Percentiles rank a stretch among this genome's conserved stretches.
Conservation (phyloP, 139 green algal genomes). For the Yamagishiella unicocca region DNA sequence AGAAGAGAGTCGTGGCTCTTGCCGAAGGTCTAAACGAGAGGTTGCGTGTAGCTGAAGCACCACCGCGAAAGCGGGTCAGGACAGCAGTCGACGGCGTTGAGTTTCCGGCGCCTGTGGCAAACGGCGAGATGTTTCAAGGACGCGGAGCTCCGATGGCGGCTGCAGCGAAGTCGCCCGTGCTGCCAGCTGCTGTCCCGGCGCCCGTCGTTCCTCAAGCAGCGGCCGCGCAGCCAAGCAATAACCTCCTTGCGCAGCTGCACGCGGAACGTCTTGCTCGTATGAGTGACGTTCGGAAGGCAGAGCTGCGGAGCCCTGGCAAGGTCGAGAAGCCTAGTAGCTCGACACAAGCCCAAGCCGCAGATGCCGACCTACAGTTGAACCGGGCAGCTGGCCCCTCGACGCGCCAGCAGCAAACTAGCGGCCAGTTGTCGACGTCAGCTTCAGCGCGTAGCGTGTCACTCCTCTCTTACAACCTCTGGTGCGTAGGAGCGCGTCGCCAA, state of each 20-base stretch:
- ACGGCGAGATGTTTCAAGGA: conserved; percentile 8
- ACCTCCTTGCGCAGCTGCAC: conserved; percentile 7
- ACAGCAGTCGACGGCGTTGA: conserved; percentile 13
- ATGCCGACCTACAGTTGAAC: not conserved
- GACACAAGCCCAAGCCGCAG: not conserved
- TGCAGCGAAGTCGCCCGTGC: not conserved
- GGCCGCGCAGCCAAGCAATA: not conserved
- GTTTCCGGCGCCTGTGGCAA: not conserved
- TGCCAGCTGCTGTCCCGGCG: not conserved
- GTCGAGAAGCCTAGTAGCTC: not conserved
- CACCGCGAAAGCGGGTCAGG: not conserved
- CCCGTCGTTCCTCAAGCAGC: not conserved
- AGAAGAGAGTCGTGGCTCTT: not conserved
- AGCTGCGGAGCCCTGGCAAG: not conserved
- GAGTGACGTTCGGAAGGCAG: not conserved
- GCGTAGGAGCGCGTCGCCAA: not conserved
- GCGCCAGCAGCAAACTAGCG: not conserved
- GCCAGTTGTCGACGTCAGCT: not conserved
- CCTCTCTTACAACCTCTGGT: conserved; percentile 21
- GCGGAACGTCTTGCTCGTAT: conserved; percentile 15
- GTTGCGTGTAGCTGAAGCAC: not conserved
- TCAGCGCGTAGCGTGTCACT: not conserved
- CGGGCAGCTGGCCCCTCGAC: not conserved
- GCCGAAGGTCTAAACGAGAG: not conserved
- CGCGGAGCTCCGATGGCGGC: not conserved